A percentile compares a stretch with the other conserved stretches of the same genome.
Conservation (phyloP, 345 rosid species). For the Boechera stricta region DNA sequence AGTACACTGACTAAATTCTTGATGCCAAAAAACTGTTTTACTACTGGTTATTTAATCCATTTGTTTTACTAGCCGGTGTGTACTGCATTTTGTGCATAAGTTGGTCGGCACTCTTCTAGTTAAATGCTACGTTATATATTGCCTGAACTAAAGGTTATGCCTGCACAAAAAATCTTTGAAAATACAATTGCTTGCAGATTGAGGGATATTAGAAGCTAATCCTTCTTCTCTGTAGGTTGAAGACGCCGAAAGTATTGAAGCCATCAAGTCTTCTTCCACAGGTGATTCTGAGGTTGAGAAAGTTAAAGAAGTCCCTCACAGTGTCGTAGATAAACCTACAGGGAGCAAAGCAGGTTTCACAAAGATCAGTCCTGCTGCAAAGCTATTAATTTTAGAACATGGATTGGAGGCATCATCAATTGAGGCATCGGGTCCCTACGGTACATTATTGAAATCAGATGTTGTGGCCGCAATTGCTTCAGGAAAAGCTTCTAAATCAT, state of each 20-base stretch:
- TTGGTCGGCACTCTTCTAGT: constrained; percentile 22
- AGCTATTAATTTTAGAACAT: constrained; percentile 71
- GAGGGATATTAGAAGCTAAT: constrained; percentile 35
- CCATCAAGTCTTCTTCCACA: constrained; percentile 60
- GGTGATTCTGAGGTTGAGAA: constrained; percentile 53
- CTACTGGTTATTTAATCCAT: constrained; percentile 7
- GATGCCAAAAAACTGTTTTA: constrained; percentile 9
- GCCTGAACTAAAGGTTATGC: constrained; percentile 22
- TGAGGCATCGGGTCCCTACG: constrained; percentile 79
- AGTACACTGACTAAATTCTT: constrained; percentile 26
- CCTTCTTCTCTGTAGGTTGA: constrained; percentile 71
- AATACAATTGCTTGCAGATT: constrained; percentile 18
- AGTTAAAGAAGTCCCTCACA: constrained; percentile 54
- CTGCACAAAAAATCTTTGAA: constrained; percentile 8
- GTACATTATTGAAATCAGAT: constrained; percentile 88
- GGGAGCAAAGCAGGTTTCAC: constrained; percentile 56
- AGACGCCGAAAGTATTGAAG: constrained; percentile 72
- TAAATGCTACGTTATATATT: constrained; percentile 9
- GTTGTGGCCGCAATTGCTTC: constrained; percentile 81
- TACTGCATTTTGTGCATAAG: constrained; percentile 18
- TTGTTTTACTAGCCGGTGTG: constrained; percentile 33
- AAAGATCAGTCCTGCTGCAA: constrained; percentile 93
- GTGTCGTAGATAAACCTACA: constrained; percentile 49
- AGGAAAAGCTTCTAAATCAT: constrained; percentile 60
- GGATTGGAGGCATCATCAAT: constrained; percentile 82